phyloP scores from a whole-genome alignment of 768 basidiomycete species.

The Strobilomyces dryophilus region DNA sequence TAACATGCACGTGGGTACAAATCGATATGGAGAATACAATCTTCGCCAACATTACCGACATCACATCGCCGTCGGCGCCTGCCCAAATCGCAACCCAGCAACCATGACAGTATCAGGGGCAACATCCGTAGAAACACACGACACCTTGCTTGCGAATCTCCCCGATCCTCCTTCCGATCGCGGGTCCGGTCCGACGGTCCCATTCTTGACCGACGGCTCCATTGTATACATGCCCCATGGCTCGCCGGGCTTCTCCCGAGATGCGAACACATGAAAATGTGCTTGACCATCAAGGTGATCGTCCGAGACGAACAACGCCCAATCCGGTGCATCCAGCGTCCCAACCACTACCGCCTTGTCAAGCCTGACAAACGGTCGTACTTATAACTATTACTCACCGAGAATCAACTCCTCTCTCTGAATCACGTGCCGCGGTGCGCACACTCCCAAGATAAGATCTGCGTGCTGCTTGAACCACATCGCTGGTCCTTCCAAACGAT shows the following conservation, averaged over 20 bases:
- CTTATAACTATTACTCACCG: slow-evolving; percentile 19
- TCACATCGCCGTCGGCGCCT: slow-evolving; percentile 53
- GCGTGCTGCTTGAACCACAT: slow-evolving; percentile 73
- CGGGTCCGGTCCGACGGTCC: slow-evolving; percentile 45
- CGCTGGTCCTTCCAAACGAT: slow-evolving; percentile 57
- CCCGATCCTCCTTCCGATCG: slow-evolving; percentile 37
- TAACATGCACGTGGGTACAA: slow-evolving; percentile 7
- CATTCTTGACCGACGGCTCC: slow-evolving; percentile 42
- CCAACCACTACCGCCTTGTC: slow-evolving; percentile 50
- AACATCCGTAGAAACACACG: slow-evolving; percentile 29
- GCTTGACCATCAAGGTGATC: slow-evolving; percentile 59
- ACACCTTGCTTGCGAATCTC: slow-evolving; percentile 51
- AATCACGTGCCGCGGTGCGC: slow-evolving; percentile 42
- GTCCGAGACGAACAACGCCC: slow-evolving; percentile 74
- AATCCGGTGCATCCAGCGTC: slow-evolving; percentile 63
- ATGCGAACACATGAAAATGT: slow-evolving; percentile 66
- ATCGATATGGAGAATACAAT: slow-evolving; percentile 1
- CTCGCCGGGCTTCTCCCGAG: slow-evolving; percentile 44
- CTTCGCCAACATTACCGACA: background rate
- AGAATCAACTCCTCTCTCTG: slow-evolving; percentile 58
- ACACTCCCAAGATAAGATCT: slow-evolving; percentile 56
- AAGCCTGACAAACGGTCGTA: background rate
- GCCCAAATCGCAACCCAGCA: slow-evolving; percentile 61
- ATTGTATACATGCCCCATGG: slow-evolving; percentile 75
- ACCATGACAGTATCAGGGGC: slow-evolving; percentile 54